phyloP scores from a whole-genome alignment of 2,329 filamentous ascomycete genomes.

The Domatiomyces globalis region DNA sequence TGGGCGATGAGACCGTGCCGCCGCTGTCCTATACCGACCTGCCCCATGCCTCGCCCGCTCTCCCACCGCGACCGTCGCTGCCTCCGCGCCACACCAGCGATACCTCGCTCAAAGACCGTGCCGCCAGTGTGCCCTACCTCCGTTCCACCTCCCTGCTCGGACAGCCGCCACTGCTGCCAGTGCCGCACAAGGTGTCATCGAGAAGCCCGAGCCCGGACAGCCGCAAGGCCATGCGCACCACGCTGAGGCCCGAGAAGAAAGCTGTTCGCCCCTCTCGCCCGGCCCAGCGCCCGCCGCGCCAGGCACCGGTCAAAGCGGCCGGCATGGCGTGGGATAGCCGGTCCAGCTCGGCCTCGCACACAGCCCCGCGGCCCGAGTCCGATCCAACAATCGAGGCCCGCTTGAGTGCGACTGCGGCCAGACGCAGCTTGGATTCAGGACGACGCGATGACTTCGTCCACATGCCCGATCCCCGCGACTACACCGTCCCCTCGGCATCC shows the following conservation, averaged over 20 bases:
- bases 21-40: constrained; percentile 66
- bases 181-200: constrained; percentile 31
- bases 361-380: constrained; percentile 8
- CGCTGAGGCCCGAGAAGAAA: constrained; percentile 33
- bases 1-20: constrained; percentile 69
- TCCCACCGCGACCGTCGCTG: constrained; percentile 40
- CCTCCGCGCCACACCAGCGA: constrained; percentile 22
- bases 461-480: constrained; percentile 11
- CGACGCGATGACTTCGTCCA: constrained; percentile 2
- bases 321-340: constrained; percentile 43
- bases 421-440: constrained; percentile 15
- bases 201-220: constrained; percentile 47
- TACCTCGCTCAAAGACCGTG: constrained; percentile 7
- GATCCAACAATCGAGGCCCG: constrained; percentile 18
- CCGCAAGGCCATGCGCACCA: constrained; percentile 46
- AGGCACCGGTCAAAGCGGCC: constrained; percentile 47
- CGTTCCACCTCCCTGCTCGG: constrained; percentile 11
- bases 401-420: constrained; percentile 16
- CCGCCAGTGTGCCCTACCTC: constrained; percentile 35
- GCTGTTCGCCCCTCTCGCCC: constrained; percentile 34
- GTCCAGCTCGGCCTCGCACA: constrained; percentile 15
- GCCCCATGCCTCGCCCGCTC: constrained; percentile 52
- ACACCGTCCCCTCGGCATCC: not conserved
- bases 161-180: constrained; percentile 23
- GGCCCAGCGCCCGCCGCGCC: constrained; percentile 33